Base-by-base conservation (phyloP, 202 grass and related monocot genomes). In the Bolboschoenoplectus hybrid region DNA sequence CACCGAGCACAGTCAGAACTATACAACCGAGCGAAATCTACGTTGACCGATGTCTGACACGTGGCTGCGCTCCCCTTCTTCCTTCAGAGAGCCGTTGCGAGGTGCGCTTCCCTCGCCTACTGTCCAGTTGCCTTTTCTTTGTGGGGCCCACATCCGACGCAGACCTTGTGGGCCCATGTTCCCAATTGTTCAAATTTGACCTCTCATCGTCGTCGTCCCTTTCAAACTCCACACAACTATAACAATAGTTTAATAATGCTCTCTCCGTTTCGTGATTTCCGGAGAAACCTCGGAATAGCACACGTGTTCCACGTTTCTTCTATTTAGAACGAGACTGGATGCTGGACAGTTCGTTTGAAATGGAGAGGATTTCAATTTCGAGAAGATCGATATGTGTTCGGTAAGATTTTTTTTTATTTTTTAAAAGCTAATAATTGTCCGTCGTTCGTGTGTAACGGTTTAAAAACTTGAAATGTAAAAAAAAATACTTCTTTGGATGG, bases 1-100 rank as follows among this genome's bases (percentile, higher is more conserved):
- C 60, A 17, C 81, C 81, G 16, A 16, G 45, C 64, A n/a, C 60
- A 67, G 39, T 66, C 62, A 83, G 50, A 67, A 55, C 6, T 9
- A 16, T 11, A 35, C 0, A 53, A 51, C 5, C 5, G 40, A 53
- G n/a, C 19, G 45, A 32, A 44, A 83, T 83, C 12, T 53, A 43
- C 10, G 81, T 83, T 83, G 81, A 69, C 81, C 12, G n/a, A 14
- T 83, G 45, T 67, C 20, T 17, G 81, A 68, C 81, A 83, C 81
- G 81, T 83, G 81, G 63, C 62, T 35, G 26, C 34, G 1, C 3
- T 17, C 69, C n/a, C 16, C 26, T 26, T 26, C 26, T 26, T 26
- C 26, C 26, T 26, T 26, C 11, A 55, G 62, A 67, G 81, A 83
- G 43, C 61, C 44, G 81, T 68, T 83, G 80, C 60, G 16, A 76